phyloP scores from a whole-genome alignment of 805 yeast genomes.

The Monosporozyma aerobia region DNA sequence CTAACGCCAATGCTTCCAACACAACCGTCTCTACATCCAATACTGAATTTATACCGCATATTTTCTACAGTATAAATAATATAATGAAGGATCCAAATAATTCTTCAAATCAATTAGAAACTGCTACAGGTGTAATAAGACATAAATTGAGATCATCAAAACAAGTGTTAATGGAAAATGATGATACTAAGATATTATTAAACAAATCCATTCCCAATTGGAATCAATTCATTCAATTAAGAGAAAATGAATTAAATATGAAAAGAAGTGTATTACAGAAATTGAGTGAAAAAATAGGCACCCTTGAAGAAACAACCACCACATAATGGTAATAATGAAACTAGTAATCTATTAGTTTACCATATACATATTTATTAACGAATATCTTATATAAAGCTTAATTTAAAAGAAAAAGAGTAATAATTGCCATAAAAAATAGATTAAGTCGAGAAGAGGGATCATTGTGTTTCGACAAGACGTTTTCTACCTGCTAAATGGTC shows the following conservation, averaged over 20 bases:
- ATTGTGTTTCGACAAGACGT: slow-evolving; percentile 14
- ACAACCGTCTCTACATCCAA: slow-evolving; percentile 2
- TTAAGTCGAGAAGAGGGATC: not conserved
- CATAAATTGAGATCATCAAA: slow-evolving; percentile 27
- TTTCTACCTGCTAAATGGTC: slow-evolving; percentile 77
- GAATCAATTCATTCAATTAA: slow-evolving; percentile 17
- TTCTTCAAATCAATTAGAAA: slow-evolving; percentile 24
- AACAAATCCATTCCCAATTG: slow-evolving; percentile 24
- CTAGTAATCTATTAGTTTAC: not conserved
- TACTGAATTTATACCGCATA: slow-evolving; percentile 28
- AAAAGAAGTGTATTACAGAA: slow-evolving; percentile 15
- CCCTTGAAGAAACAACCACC: not conserved
- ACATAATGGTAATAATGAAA: not conserved
- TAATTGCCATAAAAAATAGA: not conserved
- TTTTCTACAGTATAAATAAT: slow-evolving; percentile 25
- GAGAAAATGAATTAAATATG: slow-evolving; percentile 19
- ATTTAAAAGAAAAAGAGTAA: not conserved
- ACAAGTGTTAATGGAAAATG: slow-evolving; percentile 23
- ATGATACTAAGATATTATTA: slow-evolving; percentile 18
- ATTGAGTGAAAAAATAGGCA: slow-evolving; percentile 9
- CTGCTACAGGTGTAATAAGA: slow-evolving; percentile 25
- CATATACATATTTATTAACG: not conserved
- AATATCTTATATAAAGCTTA: not conserved
- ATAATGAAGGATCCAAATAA: slow-evolving; percentile 27
- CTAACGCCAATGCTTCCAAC: not conserved